Conservation (phyloP, 495 filamentous ascomycete species). For the Podospora pseudocomata region DNA sequence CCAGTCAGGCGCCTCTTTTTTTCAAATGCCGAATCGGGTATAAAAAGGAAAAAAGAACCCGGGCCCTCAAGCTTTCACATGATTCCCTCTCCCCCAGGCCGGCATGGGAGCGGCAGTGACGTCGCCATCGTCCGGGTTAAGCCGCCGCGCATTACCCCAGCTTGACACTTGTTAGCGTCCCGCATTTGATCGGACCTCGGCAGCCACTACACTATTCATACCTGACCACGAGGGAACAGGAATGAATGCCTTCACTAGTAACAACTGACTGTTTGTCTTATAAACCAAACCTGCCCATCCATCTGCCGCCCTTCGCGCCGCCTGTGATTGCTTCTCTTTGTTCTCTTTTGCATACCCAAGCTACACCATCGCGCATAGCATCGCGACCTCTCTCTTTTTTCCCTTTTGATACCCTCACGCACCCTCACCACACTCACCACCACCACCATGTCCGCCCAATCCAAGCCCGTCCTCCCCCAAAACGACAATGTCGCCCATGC, state of each 20-base stretch:
- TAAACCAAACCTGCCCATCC: neutral
- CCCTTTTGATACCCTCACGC: neutral
- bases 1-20: neutral
- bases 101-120: constrained; percentile 14
- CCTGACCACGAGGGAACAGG: neutral
- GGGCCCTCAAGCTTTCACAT: constrained; percentile 16
- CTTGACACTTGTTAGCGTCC: constrained; percentile 16
- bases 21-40: neutral
- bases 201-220: constrained; percentile 7
- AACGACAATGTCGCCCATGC: constrained; percentile 91
- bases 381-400: neutral
- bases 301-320: neutral
- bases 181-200: constrained; percentile 29
- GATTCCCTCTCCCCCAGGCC: neutral
- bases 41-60: neutral
- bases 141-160: constrained; percentile 3
- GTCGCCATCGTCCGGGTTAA: constrained; percentile 15
- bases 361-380: neutral
- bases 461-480: constrained; percentile 55
- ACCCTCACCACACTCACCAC: neutral
- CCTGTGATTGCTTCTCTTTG: neutral
- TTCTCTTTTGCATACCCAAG: neutral
- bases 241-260: neutral
- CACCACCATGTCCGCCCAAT: constrained; percentile 33
- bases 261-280: neutral